phyloP scores from a whole-genome alignment of 805 yeast species.

The Sugiyamaella chiloensis region DNA sequence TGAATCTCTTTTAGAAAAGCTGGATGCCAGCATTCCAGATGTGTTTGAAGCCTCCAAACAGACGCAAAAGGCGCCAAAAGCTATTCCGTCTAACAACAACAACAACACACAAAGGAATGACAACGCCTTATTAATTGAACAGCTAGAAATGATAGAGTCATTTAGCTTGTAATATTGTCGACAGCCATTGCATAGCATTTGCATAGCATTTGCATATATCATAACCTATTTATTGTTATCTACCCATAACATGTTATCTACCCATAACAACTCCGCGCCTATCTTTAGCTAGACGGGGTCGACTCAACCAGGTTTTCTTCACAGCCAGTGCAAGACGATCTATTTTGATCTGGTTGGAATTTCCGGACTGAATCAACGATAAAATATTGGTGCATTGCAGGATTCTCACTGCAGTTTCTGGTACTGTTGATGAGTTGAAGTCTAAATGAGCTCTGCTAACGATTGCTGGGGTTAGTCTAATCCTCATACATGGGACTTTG shows the following conservation, averaged over 20 bases:
- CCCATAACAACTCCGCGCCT: conserved; percentile 28
- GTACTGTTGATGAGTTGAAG: conserved; percentile 17
- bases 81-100: conserved; percentile 5
- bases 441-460: conserved; percentile 14
- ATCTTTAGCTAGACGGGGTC: conserved; percentile 30
- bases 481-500: too few relatives aligned
- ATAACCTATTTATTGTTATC: too few relatives aligned
- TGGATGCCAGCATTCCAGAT: conserved; percentile 14
- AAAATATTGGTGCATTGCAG: conserved; percentile 63
- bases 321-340: conserved; percentile 44
- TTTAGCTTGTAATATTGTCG: conserved; percentile 13
- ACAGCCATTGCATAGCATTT: too few relatives aligned
- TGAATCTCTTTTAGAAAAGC: conserved; percentile 5
- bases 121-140: conserved; percentile 13
- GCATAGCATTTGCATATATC: too few relatives aligned
- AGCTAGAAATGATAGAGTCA: conserved; percentile 19
- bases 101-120: conserved; percentile 5
- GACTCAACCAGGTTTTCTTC: conserved; percentile 28
- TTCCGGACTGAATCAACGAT: conserved; percentile 50
- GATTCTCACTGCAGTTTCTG: conserved; percentile 36
- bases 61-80: not conserved
- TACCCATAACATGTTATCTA: not conserved
- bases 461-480: not conserved
- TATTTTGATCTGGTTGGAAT: conserved; percentile 56
- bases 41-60: conserved; percentile 8